Evolutionary conservation across 805 yeast species (phyloP), one percentile per base, ranked within the genome.

Genomic region (Cyberlindnera nakhonratchasimensis): DNA sequence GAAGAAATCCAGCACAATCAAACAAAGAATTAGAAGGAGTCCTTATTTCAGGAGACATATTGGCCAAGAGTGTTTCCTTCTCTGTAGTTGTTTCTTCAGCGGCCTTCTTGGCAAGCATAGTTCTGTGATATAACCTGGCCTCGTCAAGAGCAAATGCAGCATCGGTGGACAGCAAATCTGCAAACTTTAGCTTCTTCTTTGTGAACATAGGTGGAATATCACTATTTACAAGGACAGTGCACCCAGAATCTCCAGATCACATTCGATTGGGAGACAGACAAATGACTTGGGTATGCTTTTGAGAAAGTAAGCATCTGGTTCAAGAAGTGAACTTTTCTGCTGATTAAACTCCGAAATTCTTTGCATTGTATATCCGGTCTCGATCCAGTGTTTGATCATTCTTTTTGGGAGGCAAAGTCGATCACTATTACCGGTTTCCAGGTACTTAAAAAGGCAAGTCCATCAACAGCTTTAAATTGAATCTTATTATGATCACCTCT

Each of bases 21-120:
- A 86, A 86, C 35, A 86, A 82, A 63, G 95, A 95, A 63, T 86
- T 86, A 80, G 87, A 82, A 6, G 96, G 96, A 2, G 96, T 86
- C 58, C 96, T 70, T 54, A 86, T 86, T 63, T 86, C 96, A 62
- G 80, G 86, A 5, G 90, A 83, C 78, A 84, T 86, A 58, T 86
- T 86, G 21, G 95, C 95, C 59, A 86, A 70, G 60, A 87, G 87
- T 59, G 86, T 91, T 3, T 95, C 85, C 62, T 86, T 86, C 8
- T 93, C 87, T 49, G 86, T 72, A 58, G 86, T 86, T 6, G 95
- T 95, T 49, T 84, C 72, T 60, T 86, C 96, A 24, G 96, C 96
- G 12, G 95, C 95, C 63, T 86, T 95, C 64, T 95, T 79, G 1
- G 95, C 95, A 14, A 68, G 42, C 49, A 71, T 72, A 70, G 76